Evolutionary conservation across 176 grass and related monocot species (phyloP).

Genomic region (Triticum turgidum): DNA sequence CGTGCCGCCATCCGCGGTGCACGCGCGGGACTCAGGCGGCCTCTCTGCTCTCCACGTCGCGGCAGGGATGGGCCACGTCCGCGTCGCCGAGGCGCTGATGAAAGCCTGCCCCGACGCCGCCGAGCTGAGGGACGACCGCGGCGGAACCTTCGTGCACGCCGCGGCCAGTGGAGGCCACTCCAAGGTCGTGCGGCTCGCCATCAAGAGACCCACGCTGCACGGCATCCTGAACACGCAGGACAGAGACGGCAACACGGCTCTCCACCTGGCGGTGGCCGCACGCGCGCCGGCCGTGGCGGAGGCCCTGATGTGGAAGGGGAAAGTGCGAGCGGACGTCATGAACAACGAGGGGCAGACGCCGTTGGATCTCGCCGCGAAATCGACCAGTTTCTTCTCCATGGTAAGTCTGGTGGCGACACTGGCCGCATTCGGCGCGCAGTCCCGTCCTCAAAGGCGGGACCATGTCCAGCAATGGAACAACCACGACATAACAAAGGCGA

Average conservation of each 20-base stretch:
- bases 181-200: background rate
- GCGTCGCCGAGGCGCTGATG: background rate
- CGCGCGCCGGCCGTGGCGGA: background rate
- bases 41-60: slow-evolving; percentile 23
- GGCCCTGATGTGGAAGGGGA: background rate
- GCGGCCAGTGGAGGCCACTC: background rate
- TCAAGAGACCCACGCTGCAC: background rate
- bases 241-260: slow-evolving; percentile 20
- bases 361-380: background rate
- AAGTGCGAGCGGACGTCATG: background rate
- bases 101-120: background rate
- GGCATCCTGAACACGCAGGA: slow-evolving; percentile 16
- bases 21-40: background rate
- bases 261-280: background rate
- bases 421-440: background rate
- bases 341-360: background rate
- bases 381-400: background rate
- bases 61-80: slow-evolving; percentile 11
- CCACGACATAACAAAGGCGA: background rate
- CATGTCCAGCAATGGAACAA: background rate
- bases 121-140: background rate
- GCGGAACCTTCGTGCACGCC: slow-evolving; percentile 23
- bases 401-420: background rate
- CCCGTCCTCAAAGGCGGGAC: background rate
- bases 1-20: background rate